Evolutionary conservation across 1,284 basidiomycete species (phyloP), one percentile per base, ranked within the genome.

Genomic region (Apiotrichum brassicae): DNA sequence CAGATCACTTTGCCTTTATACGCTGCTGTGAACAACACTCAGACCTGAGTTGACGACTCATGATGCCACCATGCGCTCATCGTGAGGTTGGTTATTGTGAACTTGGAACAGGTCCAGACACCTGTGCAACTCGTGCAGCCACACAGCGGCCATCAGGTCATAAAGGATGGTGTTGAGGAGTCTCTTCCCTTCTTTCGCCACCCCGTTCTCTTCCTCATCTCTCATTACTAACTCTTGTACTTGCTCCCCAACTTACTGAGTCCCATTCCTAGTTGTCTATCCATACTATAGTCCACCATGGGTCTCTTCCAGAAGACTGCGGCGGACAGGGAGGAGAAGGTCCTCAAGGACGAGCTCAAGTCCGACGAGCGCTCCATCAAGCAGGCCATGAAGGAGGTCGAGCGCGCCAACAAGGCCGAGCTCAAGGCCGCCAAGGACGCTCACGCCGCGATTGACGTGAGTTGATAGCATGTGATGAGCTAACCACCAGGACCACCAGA

Each of bases 251-350:
- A 39, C 3, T 18, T n/a, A n/a, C n/a, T n/a, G n/a, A n/a, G n/a
- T n/a, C n/a, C n/a, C n/a, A n/a, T n/a, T n/a, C n/a, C n/a, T n/a
- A n/a, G n/a, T n/a, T n/a, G n/a, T n/a, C 34, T 18, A 44, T 22
- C 36, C 16, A 25, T 38, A 30, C n/a, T n/a, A n/a, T n/a, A 38
- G 40, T 26, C 23, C 44, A 65, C 37, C 41, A 71, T 71, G 69
- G 69, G 69, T 35, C 45, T 71, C 19, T 68, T 71, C 56, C 56
- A 56, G 42, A 63, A 59, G 33, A 63, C 66, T 54, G 60, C 69
- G 38, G 57, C 58, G 44, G 62, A 61, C 51, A 55, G 65, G 56
- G 61, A 68, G 57, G 65, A 71, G 57, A 68, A 68, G 58, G 38
- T 59, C 22, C 51, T 70, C 23, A 52, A 57, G 18, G 63, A 64